These are phyloP conservation scores for Agaricus subrufescens DNA, from an alignment of 768 basidiomycete species.

Conservation along the genomic window DNA sequence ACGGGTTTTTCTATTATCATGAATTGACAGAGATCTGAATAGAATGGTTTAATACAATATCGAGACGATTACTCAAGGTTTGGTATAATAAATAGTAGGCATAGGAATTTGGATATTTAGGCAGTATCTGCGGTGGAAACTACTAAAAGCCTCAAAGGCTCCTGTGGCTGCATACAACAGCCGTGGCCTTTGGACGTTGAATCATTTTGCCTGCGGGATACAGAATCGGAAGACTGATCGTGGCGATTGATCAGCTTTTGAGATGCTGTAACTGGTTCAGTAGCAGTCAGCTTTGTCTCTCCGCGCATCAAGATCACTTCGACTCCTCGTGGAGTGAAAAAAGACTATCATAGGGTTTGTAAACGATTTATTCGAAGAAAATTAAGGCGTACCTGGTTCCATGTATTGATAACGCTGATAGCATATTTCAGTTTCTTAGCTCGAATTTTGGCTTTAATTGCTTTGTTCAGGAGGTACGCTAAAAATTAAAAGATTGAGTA, in stretches of 20 bases:
- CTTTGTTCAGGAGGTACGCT: slow-evolving; percentile 1
- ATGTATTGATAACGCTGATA: slow-evolving; percentile 3
- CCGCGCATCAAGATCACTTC: slow-evolving; percentile 9
- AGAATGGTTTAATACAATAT: too few relatives aligned
- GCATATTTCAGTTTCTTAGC: not conserved
- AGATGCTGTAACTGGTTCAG: not conserved
- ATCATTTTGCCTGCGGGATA: not conserved
- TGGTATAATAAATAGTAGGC: too few relatives aligned
- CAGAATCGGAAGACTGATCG: not conserved
- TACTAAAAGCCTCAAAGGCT: not conserved
- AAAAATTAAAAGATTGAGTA: not conserved
- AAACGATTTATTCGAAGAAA: not conserved
- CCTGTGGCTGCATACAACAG: not conserved
- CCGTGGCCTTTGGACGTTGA: not conserved
- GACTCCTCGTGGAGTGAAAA: slow-evolving; percentile 1
- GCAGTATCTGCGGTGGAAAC: not conserved
- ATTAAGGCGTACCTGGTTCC: slow-evolving; percentile 2
- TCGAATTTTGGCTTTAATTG: not conserved
- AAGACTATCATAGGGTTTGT: not conserved
- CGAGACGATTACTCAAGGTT: too few relatives aligned
- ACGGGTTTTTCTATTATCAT: too few relatives aligned
- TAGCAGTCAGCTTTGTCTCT: not conserved
- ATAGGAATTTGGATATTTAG: not conserved
- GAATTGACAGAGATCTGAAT: too few relatives aligned
- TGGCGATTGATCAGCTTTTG: not conserved